These are phyloP conservation scores for Trichodelitschia bisporula DNA, from an alignment of 495 filamentous ascomycete species.

Conservation along the genomic window DNA sequence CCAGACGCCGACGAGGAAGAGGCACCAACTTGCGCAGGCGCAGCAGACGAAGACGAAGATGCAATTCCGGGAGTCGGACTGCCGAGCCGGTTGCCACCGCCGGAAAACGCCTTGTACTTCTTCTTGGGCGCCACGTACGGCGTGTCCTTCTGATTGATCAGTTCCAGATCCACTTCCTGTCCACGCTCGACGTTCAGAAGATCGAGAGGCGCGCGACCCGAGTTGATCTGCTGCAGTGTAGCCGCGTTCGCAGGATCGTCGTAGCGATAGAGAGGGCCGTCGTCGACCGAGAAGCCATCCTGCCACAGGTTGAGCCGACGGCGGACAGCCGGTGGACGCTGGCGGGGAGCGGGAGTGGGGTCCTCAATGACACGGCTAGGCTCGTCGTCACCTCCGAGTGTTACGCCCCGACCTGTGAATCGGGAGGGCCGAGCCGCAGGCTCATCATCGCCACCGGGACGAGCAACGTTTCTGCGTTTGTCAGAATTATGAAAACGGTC, in stretches of 20 bases:
- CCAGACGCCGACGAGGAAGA: constrained; percentile 12
- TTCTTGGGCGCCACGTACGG: constrained; percentile 64
- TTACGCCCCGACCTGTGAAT: constrained; percentile 66
- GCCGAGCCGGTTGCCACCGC: constrained; percentile 66
- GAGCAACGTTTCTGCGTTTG: constrained; percentile 26
- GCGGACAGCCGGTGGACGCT: constrained; percentile 25
- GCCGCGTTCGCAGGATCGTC: constrained; percentile 70
- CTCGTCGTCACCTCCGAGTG: constrained; percentile 72
- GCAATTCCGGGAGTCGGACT: constrained; percentile 56
- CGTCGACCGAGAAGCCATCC: constrained; percentile 87
- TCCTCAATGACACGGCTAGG: constrained; percentile 50
- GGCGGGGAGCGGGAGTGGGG: constrained; percentile 21
- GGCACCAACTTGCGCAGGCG: constrained; percentile 15
- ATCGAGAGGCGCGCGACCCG: constrained; percentile 63
- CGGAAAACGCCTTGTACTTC: constrained; percentile 67
- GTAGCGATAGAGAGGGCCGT: constrained; percentile 70
- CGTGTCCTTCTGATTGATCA: constrained; percentile 56
- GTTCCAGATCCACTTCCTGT: constrained; percentile 75
- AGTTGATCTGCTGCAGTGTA: constrained; percentile 62
- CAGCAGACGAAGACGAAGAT: constrained; percentile 13
- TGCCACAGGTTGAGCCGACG: constrained; percentile 74
- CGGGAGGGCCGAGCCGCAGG: constrained; percentile 20
- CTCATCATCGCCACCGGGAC: constrained; percentile 30
- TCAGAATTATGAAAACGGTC: not conserved
- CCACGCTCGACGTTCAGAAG: constrained; percentile 71